Percentiles rank a stretch among this genome's conserved stretches.
phyloP scores from a whole-genome alignment of 176 grass and related monocot species.

The Calamus simplicifolius region DNA sequence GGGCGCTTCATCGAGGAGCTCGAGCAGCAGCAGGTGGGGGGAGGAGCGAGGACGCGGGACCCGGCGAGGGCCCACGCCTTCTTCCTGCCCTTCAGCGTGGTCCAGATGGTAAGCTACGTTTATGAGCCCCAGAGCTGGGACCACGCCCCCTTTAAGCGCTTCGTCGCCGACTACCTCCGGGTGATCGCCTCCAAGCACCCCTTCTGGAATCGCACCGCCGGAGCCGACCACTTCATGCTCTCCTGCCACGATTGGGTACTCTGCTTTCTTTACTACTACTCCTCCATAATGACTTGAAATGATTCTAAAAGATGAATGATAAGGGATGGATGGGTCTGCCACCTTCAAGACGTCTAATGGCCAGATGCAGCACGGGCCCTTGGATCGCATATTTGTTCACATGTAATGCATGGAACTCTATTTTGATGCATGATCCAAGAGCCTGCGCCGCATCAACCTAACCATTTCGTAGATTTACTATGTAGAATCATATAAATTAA shows the following conservation, averaged over 20 bases:
- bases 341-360: no score
- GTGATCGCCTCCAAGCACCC: slow-evolving; percentile 45
- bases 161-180: slow-evolving; percentile 58
- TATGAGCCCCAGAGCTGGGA: slow-evolving; percentile 23
- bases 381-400: no score
- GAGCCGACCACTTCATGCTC: slow-evolving; percentile 87
- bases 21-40: slow-evolving; percentile 5
- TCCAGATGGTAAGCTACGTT: slow-evolving; percentile 39
- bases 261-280: no score
- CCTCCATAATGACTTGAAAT: no score
- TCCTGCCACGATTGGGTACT: slow-evolving; percentile 74
- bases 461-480: no score
- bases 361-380: no score
- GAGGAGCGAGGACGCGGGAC: slow-evolving; percentile 34
- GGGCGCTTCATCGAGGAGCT: slow-evolving; percentile 75
- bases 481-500: no score
- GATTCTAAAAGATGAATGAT: no score
- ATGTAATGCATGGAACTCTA: no score
- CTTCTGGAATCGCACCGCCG: slow-evolving; percentile 66
- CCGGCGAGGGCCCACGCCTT: slow-evolving; percentile 38
- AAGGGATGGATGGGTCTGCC: no score
- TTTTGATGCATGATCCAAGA: no score
- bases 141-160: slow-evolving; percentile 6
- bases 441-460: no score
- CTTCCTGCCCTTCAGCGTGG: slow-evolving; percentile 65